phyloP scores from a whole-genome alignment of 2,329 filamentous ascomycete species.

The Chrysoporthe deuterocubensis region DNA sequence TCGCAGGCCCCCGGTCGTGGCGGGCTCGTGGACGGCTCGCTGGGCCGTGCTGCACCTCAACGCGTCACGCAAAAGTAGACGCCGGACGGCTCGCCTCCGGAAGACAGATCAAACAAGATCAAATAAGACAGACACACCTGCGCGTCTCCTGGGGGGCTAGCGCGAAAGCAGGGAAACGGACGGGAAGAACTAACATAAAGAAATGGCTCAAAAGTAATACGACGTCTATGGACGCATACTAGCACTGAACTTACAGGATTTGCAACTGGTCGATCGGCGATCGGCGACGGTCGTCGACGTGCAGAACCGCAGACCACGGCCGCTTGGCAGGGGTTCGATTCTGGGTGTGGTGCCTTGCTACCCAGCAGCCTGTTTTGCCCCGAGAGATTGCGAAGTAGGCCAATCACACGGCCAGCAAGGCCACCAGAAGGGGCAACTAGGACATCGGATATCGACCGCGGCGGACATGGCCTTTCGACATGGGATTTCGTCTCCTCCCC shows the following conservation, averaged over 20 bases:
- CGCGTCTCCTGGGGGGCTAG: not conserved
- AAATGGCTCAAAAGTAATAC: slow-evolving; percentile 1
- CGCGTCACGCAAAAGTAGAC: not conserved
- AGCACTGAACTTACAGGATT: not conserved
- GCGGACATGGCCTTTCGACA: no score
- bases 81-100: not conserved
- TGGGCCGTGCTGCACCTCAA: not conserved
- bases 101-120: no score
- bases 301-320: not conserved
- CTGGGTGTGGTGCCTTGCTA: not conserved
- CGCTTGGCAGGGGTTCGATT: not conserved
- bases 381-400: not conserved
- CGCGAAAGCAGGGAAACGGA: not conserved
- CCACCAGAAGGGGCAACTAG: no score
- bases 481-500: no score
- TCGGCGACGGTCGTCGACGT: not conserved
- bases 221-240: slow-evolving; percentile 6
- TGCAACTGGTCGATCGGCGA: slow-evolving; percentile 5
- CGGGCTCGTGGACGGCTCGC: not conserved
- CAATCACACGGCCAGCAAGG: no score
- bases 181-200: no score
- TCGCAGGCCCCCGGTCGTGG: slow-evolving; percentile 2
- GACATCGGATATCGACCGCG: no score
- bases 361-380: not conserved
- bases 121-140: not conserved